Evolutionary conservation across 345 rosid genomes (phyloP).

Genomic region (Citrus hindsii): DNA sequence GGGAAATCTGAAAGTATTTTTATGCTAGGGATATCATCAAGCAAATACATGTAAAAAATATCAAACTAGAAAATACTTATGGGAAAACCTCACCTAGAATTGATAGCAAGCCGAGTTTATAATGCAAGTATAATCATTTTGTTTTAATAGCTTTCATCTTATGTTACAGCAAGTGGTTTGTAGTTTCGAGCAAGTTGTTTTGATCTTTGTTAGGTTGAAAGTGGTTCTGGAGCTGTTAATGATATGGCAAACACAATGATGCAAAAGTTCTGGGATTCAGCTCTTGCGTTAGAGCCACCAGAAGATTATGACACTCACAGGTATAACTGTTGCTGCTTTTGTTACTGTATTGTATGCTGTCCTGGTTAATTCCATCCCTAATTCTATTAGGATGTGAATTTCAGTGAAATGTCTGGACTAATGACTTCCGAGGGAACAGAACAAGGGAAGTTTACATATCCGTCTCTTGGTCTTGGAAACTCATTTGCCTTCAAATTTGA

Average conservation of each 20-base stretch:
- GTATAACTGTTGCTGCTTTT: slow-evolving; percentile 29
- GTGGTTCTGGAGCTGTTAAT: slow-evolving; percentile 79
- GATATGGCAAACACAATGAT: slow-evolving; percentile 93
- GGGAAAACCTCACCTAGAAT: neutral
- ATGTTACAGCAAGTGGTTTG: neutral
- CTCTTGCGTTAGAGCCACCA: slow-evolving; percentile 85
- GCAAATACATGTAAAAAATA: neutral
- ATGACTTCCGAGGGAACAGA: slow-evolving; percentile 72
- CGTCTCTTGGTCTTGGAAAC: slow-evolving; percentile 76
- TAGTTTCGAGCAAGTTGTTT: neutral
- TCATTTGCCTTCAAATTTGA: slow-evolving; percentile 82
- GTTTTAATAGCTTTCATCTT: neutral
- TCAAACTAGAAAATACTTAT: neutral
- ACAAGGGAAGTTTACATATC: slow-evolving; percentile 53
- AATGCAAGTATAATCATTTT: neutral
- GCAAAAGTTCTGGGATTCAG: slow-evolving; percentile 99
- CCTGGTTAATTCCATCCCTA: slow-evolving; percentile 15
- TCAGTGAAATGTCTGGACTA: slow-evolving; percentile 78
- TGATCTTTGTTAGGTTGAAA: slow-evolving; percentile 60
- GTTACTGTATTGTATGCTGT: neutral
- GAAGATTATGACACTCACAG: slow-evolving; percentile 93
- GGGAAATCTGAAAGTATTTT: neutral
- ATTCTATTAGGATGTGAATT: slow-evolving; percentile 21
- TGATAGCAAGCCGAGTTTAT: neutral
- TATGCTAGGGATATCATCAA: neutral